These are phyloP conservation scores for Betula pendula DNA, from an alignment of 306 rosid genomes.

Conservation along the genomic window DNA sequence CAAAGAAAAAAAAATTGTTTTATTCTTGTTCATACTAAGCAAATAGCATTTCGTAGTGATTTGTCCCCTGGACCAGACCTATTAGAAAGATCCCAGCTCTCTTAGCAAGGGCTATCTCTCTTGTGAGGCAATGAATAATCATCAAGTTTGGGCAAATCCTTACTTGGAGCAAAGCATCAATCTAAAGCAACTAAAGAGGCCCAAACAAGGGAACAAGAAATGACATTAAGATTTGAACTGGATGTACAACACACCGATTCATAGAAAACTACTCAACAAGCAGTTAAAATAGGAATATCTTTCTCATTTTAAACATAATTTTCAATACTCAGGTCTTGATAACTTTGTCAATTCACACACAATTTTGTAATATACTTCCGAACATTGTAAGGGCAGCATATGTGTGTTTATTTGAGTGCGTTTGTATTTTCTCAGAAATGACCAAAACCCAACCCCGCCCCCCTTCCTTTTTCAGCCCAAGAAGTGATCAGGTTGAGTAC, in stretches of 20 bases:
- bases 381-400: not conserved
- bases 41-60: too few species aligned
- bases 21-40: too few species aligned
- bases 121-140: too few species aligned
- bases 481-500: too few species aligned
- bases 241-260: not conserved
- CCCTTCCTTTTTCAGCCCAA: too few species aligned
- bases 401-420: not conserved
- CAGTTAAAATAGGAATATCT: not conserved
- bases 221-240: not conserved
- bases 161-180: not conserved
- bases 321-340: not conserved
- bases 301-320: not conserved
- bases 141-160: too few species aligned
- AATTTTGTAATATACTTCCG: not conserved
- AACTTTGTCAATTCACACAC: not conserved
- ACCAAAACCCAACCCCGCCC: too few species aligned
- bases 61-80: too few species aligned
- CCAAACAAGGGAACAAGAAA: not conserved
- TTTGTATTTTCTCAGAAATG: too few species aligned
- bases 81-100: too few species aligned
- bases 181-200: not conserved
- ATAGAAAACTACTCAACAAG: not conserved
- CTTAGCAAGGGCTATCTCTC: too few species aligned
- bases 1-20: too few species aligned